Evolutionary conservation across 805 yeast genomes (phyloP).

Genomic region (Lipomyces chichibuensis): DNA sequence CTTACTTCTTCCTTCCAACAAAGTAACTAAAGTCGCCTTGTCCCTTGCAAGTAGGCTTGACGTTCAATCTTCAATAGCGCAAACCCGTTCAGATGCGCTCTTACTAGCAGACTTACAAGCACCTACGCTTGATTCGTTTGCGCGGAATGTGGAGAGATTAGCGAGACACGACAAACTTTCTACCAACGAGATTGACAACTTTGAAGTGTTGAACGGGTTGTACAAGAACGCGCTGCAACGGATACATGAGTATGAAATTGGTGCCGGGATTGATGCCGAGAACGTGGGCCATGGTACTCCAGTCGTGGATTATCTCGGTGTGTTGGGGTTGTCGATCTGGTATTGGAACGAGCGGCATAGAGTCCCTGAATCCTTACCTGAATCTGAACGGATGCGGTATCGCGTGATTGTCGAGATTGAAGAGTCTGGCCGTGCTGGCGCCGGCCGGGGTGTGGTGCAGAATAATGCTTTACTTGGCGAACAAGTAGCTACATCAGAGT

Average conservation of each 20-base stretch:
- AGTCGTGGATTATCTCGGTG: constrained; percentile 40
- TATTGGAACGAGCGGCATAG: constrained; percentile 39
- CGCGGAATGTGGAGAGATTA: constrained; percentile 41
- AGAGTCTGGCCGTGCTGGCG: constrained; percentile 10
- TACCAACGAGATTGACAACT: constrained; percentile 44
- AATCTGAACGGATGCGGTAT: constrained; percentile 3
- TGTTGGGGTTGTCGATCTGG: constrained; percentile 44
- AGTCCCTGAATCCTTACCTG: constrained; percentile 5
- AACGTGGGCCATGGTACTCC: constrained; percentile 41
- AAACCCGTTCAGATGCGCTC: constrained; percentile 34
- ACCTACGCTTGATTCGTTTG: constrained; percentile 45
- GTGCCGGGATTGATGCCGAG: constrained; percentile 14
- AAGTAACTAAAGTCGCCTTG: constrained; percentile 35
- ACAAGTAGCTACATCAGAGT: constrained; percentile 10
- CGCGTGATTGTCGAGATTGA: constrained; percentile 25
- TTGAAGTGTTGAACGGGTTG: constrained; percentile 42
- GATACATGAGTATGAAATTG: constrained; percentile 16
- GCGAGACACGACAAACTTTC: constrained; percentile 45
- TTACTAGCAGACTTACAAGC: constrained; percentile 39
- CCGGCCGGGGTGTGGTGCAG: constrained; percentile 31
- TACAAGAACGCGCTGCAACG: constrained; percentile 39
- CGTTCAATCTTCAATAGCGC: constrained; percentile 28
- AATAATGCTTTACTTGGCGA: constrained; percentile 24
- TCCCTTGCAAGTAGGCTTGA: constrained; percentile 39
- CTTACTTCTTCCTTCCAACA: constrained; percentile 25